Evolutionary conservation across 352 stramenopile species (phyloP).

Genomic region (Thraustochytrium sp.): DNA sequence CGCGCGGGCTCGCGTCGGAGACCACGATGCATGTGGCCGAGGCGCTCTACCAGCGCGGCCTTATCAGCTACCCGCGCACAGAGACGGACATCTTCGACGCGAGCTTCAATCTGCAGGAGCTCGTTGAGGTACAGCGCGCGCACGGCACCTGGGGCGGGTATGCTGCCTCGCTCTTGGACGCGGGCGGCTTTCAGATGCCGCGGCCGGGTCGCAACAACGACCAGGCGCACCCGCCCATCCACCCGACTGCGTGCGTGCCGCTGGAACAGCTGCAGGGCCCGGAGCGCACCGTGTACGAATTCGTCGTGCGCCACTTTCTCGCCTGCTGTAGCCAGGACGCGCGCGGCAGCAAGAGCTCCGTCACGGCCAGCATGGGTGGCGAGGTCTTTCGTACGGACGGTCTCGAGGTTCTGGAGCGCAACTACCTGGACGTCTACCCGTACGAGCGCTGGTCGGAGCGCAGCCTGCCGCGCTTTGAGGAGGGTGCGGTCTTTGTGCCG

Average conservation of each 20-base stretch:
- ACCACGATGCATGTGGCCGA: conserved; percentile 91
- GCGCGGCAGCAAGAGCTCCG: neutral
- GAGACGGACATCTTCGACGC: conserved; percentile 98
- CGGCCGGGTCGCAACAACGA: conserved; percentile 86
- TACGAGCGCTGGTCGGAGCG: conserved; percentile 82
- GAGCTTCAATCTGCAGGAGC: conserved; percentile 73
- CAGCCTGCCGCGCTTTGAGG: conserved; percentile 71
- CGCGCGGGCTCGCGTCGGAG: conserved; percentile 90
- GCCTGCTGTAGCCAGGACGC: conserved; percentile 65
- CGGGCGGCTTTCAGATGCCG: conserved; percentile 69
- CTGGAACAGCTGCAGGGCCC: conserved; percentile 56
- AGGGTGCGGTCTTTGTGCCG: conserved; percentile 66
- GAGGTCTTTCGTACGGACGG: conserved; percentile 79
- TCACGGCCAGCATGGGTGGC: conserved; percentile 53
- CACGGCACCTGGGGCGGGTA: conserved; percentile 70
- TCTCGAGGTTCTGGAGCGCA: conserved; percentile 80
- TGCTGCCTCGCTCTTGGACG: conserved; percentile 60
- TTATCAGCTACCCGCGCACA: conserved; percentile 97
- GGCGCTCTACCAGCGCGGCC: conserved; percentile 93
- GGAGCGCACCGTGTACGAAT: conserved; percentile 92
- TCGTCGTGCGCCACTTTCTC: conserved; percentile 95
- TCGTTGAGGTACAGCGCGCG: conserved; percentile 67
- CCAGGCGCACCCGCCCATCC: conserved; percentile 96
- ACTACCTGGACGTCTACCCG: conserved; percentile 90
- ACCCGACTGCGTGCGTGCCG: conserved; percentile 89